Evolutionary conservation across 2,329 filamentous ascomycete species (phyloP).

Genomic region (Podosphaera xanthii): DNA sequence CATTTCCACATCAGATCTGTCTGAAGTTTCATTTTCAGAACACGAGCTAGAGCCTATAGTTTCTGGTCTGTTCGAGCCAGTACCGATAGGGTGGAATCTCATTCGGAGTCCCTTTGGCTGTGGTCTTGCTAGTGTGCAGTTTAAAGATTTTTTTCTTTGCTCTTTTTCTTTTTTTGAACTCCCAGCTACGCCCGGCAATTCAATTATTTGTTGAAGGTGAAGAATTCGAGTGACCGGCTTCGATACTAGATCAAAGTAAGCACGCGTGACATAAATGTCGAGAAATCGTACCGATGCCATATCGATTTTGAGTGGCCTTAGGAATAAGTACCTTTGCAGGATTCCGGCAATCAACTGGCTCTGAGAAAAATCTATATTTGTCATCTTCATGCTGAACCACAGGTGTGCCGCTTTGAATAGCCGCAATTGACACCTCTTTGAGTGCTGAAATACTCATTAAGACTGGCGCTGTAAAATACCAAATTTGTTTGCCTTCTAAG

Average conservation of each 20-base stretch:
- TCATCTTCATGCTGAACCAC: slow-evolving; percentile 40
- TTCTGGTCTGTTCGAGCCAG: slow-evolving; percentile 21
- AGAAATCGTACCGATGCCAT: slow-evolving; percentile 26
- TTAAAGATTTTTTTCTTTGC: slow-evolving; percentile 20
- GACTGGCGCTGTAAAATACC: slow-evolving; percentile 57
- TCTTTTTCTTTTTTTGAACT: slow-evolving; percentile 9
- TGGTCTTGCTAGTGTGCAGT: slow-evolving; percentile 29
- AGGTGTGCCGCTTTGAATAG: slow-evolving; percentile 27
- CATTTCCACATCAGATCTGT: slow-evolving; percentile 8
- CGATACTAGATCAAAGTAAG: slow-evolving; percentile 5
- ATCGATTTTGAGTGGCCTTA: slow-evolving; percentile 28
- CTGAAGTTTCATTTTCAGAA: slow-evolving; percentile 4
- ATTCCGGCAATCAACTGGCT: slow-evolving; percentile 26
- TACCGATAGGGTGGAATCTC: slow-evolving; percentile 44
- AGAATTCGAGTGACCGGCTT: slow-evolving; percentile 32
- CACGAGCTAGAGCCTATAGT: slow-evolving; percentile 16
- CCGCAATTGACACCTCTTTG: slow-evolving; percentile 38
- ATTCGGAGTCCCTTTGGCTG: slow-evolving; percentile 46
- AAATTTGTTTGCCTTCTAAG: slow-evolving; percentile 48
- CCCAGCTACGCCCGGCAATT: slow-evolving; percentile 23
- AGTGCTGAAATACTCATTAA: slow-evolving; percentile 45
- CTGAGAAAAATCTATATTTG: slow-evolving; percentile 35
- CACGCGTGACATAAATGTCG: background rate
- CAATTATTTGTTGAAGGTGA: slow-evolving; percentile 39
- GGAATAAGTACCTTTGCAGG: slow-evolving; percentile 39